Evolutionary conservation across 139 green algal genomes (phyloP).

Genomic region (Micromonas commoda): DNA sequence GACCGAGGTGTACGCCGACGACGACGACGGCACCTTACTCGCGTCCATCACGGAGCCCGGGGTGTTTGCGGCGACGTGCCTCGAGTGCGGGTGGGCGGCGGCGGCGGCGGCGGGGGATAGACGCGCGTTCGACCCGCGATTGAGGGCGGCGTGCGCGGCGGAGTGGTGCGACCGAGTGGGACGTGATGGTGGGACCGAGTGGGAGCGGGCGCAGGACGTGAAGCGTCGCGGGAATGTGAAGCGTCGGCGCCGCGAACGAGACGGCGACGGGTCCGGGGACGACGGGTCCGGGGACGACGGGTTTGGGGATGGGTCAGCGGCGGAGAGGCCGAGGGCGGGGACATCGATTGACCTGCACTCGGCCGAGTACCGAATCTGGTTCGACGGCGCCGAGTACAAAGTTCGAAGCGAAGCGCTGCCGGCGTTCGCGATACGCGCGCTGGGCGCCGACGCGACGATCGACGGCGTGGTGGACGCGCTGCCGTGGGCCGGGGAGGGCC

Average conservation of each 20-base stretch:
- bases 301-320: too few species aligned
- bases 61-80: not conserved
- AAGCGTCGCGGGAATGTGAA: too few species aligned
- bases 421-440: not conserved
- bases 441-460: not conserved
- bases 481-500: too few species aligned
- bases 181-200: too few species aligned
- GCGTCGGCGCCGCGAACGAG: too few species aligned
- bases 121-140: not conserved
- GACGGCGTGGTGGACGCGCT: not conserved
- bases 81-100: not conserved
- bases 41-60: not conserved
- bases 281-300: not conserved
- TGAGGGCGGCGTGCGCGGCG: too few species aligned
- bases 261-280: too few species aligned
- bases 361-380: not conserved
- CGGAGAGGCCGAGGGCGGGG: not conserved
- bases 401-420: not conserved
- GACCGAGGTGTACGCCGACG: not conserved
- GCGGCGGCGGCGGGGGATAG: not conserved
- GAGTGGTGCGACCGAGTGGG: too few species aligned
- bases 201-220: too few species aligned
- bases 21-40: not conserved
- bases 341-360: not conserved
- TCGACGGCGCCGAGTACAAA: not conserved